phyloP scores from a whole-genome alignment of 1,139 yeast species.

The Saccharomyces hybrid region DNA sequence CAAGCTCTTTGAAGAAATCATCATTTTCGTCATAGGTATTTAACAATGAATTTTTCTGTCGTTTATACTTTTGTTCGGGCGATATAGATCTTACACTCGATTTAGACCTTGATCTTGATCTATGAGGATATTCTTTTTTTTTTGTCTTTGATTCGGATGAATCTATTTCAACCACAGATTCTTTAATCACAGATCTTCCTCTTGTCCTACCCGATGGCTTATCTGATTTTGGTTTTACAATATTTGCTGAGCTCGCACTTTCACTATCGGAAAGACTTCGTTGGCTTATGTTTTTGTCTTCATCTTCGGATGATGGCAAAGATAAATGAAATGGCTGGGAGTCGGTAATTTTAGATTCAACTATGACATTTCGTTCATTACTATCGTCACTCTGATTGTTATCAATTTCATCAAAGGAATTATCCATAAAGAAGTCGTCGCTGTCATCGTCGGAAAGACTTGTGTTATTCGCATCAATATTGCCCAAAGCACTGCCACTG shows the following conservation, averaged over 20 bases:
- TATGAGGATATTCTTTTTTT: neutral
- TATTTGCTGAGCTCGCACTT: neutral
- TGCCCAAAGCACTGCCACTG: neutral
- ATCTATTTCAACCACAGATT: neutral
- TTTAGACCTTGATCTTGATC: neutral
- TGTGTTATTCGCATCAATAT: neutral
- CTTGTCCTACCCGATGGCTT: neutral
- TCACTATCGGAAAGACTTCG: neutral
- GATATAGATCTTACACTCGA: constrained; percentile 2
- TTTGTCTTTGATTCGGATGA: neutral
- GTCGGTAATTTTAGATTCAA: neutral
- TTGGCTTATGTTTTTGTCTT: neutral
- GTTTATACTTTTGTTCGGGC: neutral
- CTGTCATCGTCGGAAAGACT: neutral
- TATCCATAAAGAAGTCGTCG: constrained; percentile 5
- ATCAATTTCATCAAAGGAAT: constrained; percentile 8
- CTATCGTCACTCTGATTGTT: neutral
- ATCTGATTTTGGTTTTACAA: neutral
- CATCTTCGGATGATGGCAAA: neutral
- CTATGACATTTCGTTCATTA: neutral
- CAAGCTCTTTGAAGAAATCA: constrained; percentile 27
- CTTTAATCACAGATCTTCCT: neutral
- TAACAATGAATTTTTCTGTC: neutral
- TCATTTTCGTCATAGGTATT: constrained; percentile 23
- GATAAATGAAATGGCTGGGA: neutral